Conservation (phyloP, 768 basidiomycete genomes). For the Chalciporus chontae region DNA sequence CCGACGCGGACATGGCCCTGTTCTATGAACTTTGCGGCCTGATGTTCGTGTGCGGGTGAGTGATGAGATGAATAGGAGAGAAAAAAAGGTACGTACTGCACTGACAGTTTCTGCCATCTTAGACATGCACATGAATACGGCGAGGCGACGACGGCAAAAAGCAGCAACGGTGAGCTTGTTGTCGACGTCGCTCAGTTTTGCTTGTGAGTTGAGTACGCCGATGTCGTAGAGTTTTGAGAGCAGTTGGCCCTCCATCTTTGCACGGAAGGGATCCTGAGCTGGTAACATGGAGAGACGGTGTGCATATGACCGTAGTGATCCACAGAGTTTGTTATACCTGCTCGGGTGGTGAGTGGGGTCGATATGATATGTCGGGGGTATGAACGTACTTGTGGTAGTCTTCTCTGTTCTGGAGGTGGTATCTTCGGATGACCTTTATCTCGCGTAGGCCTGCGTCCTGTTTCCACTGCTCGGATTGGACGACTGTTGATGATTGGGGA, state of each 20-base stretch:
- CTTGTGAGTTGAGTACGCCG: constrained; percentile 81
- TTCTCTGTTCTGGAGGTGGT: constrained; percentile 92
- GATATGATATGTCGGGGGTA: not conserved
- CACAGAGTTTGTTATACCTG: constrained; percentile 94
- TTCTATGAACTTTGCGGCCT: constrained; percentile 97
- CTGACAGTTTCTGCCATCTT: constrained; percentile 97
- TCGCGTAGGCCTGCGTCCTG: constrained; percentile 89
- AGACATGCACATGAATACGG: constrained; percentile 86
- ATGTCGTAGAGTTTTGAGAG: constrained; percentile 97
- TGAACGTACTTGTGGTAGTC: constrained; percentile 79
- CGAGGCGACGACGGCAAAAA: constrained; percentile 87
- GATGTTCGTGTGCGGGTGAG: constrained; percentile 10
- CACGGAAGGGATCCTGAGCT: constrained; percentile 81
- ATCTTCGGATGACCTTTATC: constrained; percentile 90
- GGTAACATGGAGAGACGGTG: constrained; percentile 87
- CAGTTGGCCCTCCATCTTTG: constrained; percentile 80
- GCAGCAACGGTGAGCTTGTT: constrained; percentile 93
- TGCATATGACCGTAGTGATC: constrained; percentile 77
- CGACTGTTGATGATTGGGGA: not conserved
- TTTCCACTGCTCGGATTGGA: constrained; percentile 69
- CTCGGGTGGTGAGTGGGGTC: constrained; percentile 2
- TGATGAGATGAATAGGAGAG: constrained; percentile 2
- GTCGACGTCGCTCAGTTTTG: constrained; percentile 92
- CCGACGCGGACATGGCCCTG: constrained; percentile 98
- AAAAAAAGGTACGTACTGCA: constrained; percentile 57